Percentiles rank a stretch among this genome's conserved stretches.
These are phyloP conservation scores for Argentina anserina DNA, from an alignment of 306 rosid genomes.

Conservation along the genomic window DNA sequence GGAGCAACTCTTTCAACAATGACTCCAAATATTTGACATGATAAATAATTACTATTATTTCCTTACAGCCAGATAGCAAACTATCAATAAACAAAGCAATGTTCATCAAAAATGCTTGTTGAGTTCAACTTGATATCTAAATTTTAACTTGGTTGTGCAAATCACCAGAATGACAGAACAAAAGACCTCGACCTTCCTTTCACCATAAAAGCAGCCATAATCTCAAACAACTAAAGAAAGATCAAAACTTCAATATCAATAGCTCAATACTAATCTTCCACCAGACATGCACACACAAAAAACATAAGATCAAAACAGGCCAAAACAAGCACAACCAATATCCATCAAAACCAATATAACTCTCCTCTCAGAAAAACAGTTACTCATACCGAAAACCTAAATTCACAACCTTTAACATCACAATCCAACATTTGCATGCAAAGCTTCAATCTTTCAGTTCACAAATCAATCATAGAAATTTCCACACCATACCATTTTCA, in stretches of 20 bases:
- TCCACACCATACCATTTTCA: conserved; percentile 43
- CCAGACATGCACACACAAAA: not conserved
- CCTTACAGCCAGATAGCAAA: not conserved
- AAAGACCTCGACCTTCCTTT: not conserved
- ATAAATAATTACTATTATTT: not conserved
- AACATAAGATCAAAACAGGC: not conserved
- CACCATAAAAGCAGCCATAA: not conserved
- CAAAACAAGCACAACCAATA: conserved; percentile 2
- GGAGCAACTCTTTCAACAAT: not conserved
- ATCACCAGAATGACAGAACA: not conserved
- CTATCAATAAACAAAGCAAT: not conserved
- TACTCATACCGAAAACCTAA: conserved; percentile 2
- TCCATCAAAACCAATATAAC: conserved; percentile 1
- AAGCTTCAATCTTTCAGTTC: conserved; percentile 5
- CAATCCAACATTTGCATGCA: conserved; percentile 20
- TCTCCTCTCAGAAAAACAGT: not conserved
- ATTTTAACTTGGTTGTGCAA: not conserved
- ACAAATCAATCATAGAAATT: not conserved
- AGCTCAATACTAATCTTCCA: not conserved
- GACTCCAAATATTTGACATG: not conserved
- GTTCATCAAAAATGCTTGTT: not conserved
- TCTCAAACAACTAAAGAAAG: not conserved
- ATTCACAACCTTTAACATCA: not conserved
- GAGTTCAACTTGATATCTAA: not conserved
- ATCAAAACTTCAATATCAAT: not conserved